phyloP scores from a whole-genome alignment of 345 rosid species.

The Ailanthus altissimus region DNA sequence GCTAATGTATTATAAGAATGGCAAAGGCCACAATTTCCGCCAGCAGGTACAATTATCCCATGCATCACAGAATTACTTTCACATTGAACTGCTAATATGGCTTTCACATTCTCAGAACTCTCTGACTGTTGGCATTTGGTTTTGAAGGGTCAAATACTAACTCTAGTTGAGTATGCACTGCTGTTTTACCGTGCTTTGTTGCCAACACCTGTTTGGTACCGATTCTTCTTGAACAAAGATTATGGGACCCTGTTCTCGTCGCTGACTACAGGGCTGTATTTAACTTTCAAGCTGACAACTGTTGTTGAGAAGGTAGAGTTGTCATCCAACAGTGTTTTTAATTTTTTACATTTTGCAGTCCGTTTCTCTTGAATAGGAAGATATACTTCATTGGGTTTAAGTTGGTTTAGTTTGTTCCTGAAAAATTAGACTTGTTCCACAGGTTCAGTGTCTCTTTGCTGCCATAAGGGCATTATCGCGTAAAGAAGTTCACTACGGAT shows the following conservation, averaged over 20 bases:
- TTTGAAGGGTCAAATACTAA: conserved; percentile 79
- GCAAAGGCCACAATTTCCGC: conserved; percentile 50
- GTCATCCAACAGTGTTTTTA: neutral
- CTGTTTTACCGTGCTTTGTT: conserved; percentile 74
- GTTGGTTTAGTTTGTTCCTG: neutral
- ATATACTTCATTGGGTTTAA: neutral
- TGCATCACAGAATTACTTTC: neutral
- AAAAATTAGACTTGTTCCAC: conserved; percentile 4
- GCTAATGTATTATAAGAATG: conserved; percentile 58
- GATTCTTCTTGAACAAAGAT: conserved; percentile 83
- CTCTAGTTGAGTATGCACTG: conserved; percentile 69
- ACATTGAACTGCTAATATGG: neutral
- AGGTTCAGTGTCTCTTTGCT: conserved; percentile 58
- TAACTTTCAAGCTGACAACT: conserved; percentile 84
- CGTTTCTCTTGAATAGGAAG: neutral
- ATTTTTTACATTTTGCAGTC: neutral
- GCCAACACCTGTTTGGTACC: conserved; percentile 92
- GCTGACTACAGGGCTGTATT: conserved; percentile 71
- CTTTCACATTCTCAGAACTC: neutral
- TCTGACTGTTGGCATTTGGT: conserved; percentile 17
- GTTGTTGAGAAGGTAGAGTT: conserved; percentile 67
- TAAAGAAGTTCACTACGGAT: conserved; percentile 63
- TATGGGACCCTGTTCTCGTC: conserved; percentile 90
- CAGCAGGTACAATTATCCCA: conserved; percentile 42
- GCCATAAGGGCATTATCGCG: conserved; percentile 48